phyloP scores from a whole-genome alignment of 257 asterid genomes.

The Ilex aquifolium region DNA sequence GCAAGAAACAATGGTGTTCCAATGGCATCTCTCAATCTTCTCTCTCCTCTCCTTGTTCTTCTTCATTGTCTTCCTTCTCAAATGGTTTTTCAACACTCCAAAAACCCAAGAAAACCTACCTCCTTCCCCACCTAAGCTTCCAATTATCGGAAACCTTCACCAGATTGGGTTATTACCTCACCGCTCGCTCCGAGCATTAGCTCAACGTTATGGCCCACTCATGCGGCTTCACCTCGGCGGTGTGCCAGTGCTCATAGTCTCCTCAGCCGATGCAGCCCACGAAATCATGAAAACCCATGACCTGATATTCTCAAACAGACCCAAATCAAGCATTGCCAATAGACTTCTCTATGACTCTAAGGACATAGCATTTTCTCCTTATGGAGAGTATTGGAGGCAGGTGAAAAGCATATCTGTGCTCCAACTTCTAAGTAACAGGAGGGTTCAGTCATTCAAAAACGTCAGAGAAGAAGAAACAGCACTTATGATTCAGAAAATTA shows the following conservation, averaged over 20 bases:
- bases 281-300: constrained; percentile 9
- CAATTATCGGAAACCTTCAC: not conserved
- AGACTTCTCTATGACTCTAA: not conserved
- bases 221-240: not conserved
- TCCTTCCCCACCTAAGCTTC: not conserved
- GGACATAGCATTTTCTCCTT: not conserved
- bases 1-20: not conserved
- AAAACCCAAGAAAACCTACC: not conserved
- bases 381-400: not conserved
- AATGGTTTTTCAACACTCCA: not conserved
- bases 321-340: not conserved
- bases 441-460: not conserved
- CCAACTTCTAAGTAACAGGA: constrained; percentile 4
- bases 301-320: constrained; percentile 1
- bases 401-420: not conserved
- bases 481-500: not conserved
- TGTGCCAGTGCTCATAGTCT: not conserved
- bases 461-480: not conserved
- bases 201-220: not conserved
- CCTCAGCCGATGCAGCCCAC: constrained; percentile 7
- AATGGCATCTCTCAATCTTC: not conserved
- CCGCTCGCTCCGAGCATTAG: not conserved
- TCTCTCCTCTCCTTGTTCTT: not conserved
- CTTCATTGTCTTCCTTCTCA: not conserved
- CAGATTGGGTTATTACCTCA: not conserved